Base-by-base conservation (phyloP, 2,329 filamentous ascomycete genomes). In the Aciculosporium take region DNA sequence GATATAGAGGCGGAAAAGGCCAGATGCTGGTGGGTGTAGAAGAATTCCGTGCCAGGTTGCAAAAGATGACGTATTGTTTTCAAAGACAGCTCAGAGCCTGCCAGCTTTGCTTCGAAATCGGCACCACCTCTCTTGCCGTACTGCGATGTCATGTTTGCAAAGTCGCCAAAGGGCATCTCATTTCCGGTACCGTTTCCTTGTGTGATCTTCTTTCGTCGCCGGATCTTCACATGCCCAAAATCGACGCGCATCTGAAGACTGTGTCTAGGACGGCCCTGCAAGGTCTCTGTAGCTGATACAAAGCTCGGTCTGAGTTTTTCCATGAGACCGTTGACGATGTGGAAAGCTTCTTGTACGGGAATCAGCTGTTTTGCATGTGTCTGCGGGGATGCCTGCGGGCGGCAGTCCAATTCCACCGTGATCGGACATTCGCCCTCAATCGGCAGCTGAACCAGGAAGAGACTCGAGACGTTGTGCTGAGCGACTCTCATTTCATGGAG, bases 401-500 rank as follows among this genome's bases (percentile, higher is more conserved):
- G 52, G 12, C 45, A 43, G 4, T 51, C 47, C 7, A 56, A 38
- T 18, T 53, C 41, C 5, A 56, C 45, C 5, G 17, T 46, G 37
- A 62, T 46, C 20, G 39, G 32, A 10, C 40, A 39, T 12, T 39
- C 31, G 9, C 41, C 42, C 15, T 48, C 45, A 2, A 44, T 46
- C 2, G 52, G 51, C 7, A 42, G 34, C 33, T 63, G 60, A 3
- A 54, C 49, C 8, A 61, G 41, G 36, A 57, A 58, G 2, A 45
- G 49, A 5, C 47, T 44, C 3, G 48, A 44, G 6, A 49, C 37
- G 17, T 51, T 46, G 12, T 56, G 49, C 4, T 51, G 53, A 2
- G 49, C 52, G 4, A 57, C 41, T 5, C 57, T 52, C 47, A 60
- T 49, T n/a, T 62, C 53, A 12, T 58, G 52, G 10, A 63, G 50